Conservation (phyloP, 2,329 filamentous ascomycete genomes). For the Talaromyces rugulosus region DNA sequence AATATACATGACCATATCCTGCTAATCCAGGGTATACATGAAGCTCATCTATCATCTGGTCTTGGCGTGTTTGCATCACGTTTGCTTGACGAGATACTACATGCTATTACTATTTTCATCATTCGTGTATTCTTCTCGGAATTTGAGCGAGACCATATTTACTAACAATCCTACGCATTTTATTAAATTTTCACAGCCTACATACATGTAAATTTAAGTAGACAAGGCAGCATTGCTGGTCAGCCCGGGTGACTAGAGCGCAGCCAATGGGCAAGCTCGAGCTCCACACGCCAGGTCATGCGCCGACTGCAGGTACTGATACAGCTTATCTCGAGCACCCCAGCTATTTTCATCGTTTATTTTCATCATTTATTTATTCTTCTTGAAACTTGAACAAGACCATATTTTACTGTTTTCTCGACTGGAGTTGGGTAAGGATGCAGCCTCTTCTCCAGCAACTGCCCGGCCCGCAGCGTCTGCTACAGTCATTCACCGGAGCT, state of each 20-base stretch:
- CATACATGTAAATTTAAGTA: not conserved
- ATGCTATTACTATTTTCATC: too few relatives aligned
- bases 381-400: not conserved
- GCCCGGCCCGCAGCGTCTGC: constrained; percentile 33
- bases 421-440: constrained; percentile 1
- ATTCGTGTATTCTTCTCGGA: too few relatives aligned
- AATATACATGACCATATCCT: not conserved
- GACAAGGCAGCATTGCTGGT: not conserved
- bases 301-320: not conserved
- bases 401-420: not conserved
- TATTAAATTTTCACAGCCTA: too few relatives aligned
- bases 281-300: constrained; percentile 4
- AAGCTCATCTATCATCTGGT: too few relatives aligned
- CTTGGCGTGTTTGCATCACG: too few relatives aligned
- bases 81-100: too few relatives aligned
- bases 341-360: not conserved
- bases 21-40: not conserved
- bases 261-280: not conserved
- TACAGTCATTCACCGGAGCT: constrained; percentile 28
- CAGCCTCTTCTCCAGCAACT: constrained; percentile 14
- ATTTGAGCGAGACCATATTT: too few relatives aligned
- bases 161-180: too few relatives aligned
- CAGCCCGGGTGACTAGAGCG: not conserved
- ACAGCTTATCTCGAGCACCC: not conserved
- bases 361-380: not conserved